These are phyloP conservation scores for Oxytropis ochrocephala DNA, from an alignment of 306 rosid genomes.

Conservation along the genomic window DNA sequence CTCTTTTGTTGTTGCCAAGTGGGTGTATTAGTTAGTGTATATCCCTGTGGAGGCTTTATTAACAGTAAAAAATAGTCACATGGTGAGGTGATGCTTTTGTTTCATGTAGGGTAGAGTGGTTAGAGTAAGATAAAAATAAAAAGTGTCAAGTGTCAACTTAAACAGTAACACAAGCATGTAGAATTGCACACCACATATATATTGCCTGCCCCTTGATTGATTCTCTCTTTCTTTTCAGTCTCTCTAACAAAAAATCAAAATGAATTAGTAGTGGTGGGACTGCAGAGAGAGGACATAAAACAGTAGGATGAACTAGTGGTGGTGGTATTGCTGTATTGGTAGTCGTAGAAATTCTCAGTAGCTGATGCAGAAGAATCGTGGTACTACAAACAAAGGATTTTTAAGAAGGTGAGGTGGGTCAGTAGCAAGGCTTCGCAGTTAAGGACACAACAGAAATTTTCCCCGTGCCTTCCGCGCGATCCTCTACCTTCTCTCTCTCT, in stretches of 20 bases:
- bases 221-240: neutral
- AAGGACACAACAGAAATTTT: slow-evolving; percentile 3
- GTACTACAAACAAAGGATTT: slow-evolving; percentile 29
- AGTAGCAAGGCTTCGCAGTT: slow-evolving; percentile 11
- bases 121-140: neutral
- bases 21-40: too few species aligned
- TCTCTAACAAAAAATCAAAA: neutral
- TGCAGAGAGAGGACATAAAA: neutral
- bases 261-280: neutral
- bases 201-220: neutral
- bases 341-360: neutral
- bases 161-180: slow-evolving; percentile 24
- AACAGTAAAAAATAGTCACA: slow-evolving; percentile 6
- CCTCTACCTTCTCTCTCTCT: slow-evolving; percentile 7
- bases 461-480: slow-evolving; percentile 87
- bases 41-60: neutral
- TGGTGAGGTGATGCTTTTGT: neutral
- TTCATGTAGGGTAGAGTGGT: neutral
- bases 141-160: slow-evolving; percentile 14
- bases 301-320: neutral
- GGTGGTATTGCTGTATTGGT: neutral
- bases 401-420: neutral
- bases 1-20: too few species aligned
- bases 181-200: neutral
- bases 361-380: slow-evolving; percentile 11